Conservation (phyloP, 2,329 filamentous ascomycete species). For the Lojkania enalia region DNA sequence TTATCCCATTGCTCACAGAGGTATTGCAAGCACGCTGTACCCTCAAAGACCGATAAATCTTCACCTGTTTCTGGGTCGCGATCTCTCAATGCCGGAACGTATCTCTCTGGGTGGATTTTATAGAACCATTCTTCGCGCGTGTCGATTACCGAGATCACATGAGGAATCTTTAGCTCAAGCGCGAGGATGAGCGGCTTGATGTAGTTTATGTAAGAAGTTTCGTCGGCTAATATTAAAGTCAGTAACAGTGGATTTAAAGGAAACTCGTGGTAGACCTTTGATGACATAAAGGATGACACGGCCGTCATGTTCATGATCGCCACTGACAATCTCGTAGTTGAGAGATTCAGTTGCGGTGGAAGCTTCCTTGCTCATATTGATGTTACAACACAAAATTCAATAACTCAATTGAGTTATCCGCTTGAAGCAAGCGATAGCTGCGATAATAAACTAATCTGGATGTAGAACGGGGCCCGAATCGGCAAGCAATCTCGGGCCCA, state of each 20-base stretch:
- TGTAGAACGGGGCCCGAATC: no score
- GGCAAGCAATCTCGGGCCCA: no score
- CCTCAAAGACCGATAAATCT: constrained; percentile 40
- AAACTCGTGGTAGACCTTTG: constrained; percentile 22
- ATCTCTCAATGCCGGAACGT: constrained; percentile 41
- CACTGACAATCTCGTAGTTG: background rate
- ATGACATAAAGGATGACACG: constrained; percentile 32
- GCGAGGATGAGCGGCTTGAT: constrained; percentile 45
- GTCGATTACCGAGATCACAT: constrained; percentile 40
- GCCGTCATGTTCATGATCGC: constrained; percentile 21
- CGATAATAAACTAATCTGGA: no score
- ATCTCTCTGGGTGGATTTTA: constrained; percentile 39
- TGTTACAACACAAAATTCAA: no score
- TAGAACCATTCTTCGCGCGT: constrained; percentile 37
- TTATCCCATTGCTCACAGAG: constrained; percentile 39
- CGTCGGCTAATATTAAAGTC: constrained; percentile 26
- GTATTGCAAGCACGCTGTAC: constrained; percentile 43
- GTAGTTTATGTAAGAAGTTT: constrained; percentile 45
- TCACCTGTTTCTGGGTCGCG: constrained; percentile 30
- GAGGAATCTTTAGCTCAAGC: constrained; percentile 35
- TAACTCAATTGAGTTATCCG: no score
- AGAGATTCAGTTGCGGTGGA: no score
- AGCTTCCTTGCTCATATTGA: no score
- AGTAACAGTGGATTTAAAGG: background rate
- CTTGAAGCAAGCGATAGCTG: no score